Evolutionary conservation across 768 basidiomycete species (phyloP).

Genomic region (Amanita subjunquillea): DNA sequence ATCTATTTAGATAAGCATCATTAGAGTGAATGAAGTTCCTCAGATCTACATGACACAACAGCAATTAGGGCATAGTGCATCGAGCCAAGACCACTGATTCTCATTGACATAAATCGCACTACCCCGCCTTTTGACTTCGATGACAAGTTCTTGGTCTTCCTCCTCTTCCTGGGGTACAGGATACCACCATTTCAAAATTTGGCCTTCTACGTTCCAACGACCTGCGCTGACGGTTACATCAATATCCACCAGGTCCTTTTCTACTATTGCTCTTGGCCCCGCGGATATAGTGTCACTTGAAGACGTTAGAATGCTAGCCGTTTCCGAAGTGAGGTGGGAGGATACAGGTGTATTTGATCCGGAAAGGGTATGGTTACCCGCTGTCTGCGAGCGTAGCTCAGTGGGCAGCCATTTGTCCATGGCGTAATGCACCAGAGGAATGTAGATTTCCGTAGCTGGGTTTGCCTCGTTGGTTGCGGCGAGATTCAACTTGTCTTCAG

Average conservation of each 20-base stretch:
- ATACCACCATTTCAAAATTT: conserved; percentile 46
- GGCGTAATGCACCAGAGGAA: conserved; percentile 88
- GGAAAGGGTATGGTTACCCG: neutral
- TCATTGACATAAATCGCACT: conserved; percentile 13
- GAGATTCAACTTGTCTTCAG: conserved; percentile 38
- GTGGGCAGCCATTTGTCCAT: conserved; percentile 10
- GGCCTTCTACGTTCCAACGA: conserved; percentile 33
- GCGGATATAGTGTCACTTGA: conserved; percentile 7
- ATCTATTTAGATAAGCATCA: neutral
- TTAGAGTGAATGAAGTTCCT: neutral
- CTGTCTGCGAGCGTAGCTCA: neutral
- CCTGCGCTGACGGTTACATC: conserved; percentile 35
- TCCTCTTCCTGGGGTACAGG: conserved; percentile 26
- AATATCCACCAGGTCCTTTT: conserved; percentile 27
- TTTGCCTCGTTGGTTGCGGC: conserved; percentile 19
- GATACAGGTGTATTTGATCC: neutral
- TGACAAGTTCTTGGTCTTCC: conserved; percentile 22
- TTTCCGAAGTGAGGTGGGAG: neutral
- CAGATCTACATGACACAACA: conserved; percentile 2
- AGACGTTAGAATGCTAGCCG: conserved; percentile 2
- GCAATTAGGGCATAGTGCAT: neutral
- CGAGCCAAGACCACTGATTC: neutral
- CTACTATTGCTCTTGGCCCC: conserved; percentile 9
- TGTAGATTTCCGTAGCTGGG: conserved; percentile 69
- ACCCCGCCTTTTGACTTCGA: conserved; percentile 20